These are phyloP conservation scores for Blastocladiella emersonii DNA, from an alignment of 371 early-diverging fungal species.

Conservation along the genomic window DNA sequence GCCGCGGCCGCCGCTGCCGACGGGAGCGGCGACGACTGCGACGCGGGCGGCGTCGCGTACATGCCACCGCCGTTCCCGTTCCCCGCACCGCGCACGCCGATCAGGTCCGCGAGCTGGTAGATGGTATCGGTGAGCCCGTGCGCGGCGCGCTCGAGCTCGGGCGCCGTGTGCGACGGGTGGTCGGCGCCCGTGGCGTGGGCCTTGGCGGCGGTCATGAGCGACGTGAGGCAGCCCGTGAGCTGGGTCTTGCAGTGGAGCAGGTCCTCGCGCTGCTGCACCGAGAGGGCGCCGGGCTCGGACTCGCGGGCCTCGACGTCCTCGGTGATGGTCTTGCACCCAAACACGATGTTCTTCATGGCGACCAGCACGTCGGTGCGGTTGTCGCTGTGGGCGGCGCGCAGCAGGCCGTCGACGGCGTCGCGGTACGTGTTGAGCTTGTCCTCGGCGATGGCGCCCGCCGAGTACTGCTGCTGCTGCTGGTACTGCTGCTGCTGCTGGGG, in stretches of 20 bases:
- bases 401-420: conserved; percentile 62
- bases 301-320: conserved; percentile 60
- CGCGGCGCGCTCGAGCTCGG: conserved; percentile 53
- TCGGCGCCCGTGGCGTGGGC: conserved; percentile 60
- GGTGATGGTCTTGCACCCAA: conserved; percentile 58
- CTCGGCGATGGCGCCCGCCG: conserved; percentile 52
- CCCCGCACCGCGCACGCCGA: conserved; percentile 14
- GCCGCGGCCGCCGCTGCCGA: too few relatives aligned
- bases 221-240: conserved; percentile 48
- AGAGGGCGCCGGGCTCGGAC: conserved; percentile 14
- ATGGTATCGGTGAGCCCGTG: conserved; percentile 57
- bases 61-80: neutral
- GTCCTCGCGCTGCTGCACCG: conserved; percentile 13
- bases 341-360: conserved; percentile 67
- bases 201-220: conserved; percentile 59
- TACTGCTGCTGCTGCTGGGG: neutral
- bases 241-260: conserved; percentile 20
- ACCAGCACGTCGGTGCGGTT: conserved; percentile 54
- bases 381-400: conserved; percentile 49
- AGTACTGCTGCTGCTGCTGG: too few relatives aligned
- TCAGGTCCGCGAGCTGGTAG: conserved; percentile 53
- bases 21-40: too few relatives aligned
- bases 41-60: neutral
- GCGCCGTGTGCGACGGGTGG: conserved; percentile 43
- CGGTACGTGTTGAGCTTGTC: conserved; percentile 56